Evolutionary conservation across 305 asterid species (phyloP).

Genomic region (Fraxinus baroniana): DNA sequence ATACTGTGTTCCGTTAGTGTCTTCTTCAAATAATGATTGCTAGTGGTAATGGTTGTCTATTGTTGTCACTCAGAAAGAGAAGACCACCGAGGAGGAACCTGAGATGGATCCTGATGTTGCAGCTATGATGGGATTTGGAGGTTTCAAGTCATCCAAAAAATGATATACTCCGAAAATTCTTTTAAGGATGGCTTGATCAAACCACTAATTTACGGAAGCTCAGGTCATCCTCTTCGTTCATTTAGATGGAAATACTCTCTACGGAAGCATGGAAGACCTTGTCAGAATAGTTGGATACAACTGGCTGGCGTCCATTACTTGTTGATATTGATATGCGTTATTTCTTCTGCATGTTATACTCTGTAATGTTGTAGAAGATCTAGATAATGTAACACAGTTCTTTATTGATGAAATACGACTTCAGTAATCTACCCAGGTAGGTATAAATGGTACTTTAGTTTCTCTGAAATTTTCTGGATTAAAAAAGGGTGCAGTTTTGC

Average conservation of each 20-base stretch:
- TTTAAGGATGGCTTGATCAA: not conserved
- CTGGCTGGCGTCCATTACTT: not conserved
- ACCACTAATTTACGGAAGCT: not conserved
- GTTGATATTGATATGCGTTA: not conserved
- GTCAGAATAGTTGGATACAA: not conserved
- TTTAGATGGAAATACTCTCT: not conserved
- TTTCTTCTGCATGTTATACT: not conserved
- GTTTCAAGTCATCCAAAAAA: slow-evolving; percentile 76
- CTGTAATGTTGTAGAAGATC: not conserved
- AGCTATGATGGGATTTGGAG: slow-evolving; percentile 96
- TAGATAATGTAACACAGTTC: not conserved
- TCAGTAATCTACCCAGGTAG: not conserved
- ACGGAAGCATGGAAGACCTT: not conserved
- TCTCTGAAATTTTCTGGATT: not conserved
- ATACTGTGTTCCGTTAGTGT: not conserved
- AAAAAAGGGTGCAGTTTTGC: not conserved
- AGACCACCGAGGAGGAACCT: slow-evolving; percentile 76
- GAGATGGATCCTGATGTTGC: slow-evolving; percentile 90
- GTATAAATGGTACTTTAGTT: not conserved
- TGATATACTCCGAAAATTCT: slow-evolving; percentile 24
- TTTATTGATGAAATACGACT: not conserved
- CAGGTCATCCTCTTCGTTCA: not conserved
- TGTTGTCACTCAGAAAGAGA: slow-evolving; percentile 59
- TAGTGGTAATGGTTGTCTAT: slow-evolving; percentile 8
- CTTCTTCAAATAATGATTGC: not conserved